Conservation (phyloP, 768 basidiomycete genomes). For the Pisolithus orientalis region DNA sequence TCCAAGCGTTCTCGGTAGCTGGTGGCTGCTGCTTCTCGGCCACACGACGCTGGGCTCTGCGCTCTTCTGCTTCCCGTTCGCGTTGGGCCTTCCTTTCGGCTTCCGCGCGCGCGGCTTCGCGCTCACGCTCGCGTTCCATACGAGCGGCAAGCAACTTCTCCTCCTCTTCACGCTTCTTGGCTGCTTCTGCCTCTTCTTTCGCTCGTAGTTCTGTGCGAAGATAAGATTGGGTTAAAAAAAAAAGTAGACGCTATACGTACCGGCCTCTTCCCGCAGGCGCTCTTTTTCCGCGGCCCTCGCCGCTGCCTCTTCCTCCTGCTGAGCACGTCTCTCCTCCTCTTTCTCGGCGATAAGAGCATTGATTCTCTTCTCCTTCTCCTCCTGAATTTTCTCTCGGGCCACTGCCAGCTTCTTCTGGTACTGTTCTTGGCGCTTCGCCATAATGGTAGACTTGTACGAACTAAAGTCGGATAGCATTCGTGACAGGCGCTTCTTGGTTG, state of each 20-base stretch:
- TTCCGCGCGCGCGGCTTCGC: conserved; percentile 45
- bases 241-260: conserved; percentile 31
- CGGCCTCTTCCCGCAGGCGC: conserved; percentile 41
- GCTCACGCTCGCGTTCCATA: conserved; percentile 45
- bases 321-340: conserved; percentile 35
- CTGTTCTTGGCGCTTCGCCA: conserved; percentile 57
- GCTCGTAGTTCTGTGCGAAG: conserved; percentile 42
- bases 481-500: conserved; percentile 66
- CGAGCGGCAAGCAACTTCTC: conserved; percentile 47
- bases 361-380: conserved; percentile 75
- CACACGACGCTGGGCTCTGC: conserved; percentile 32
- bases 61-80: conserved; percentile 64
- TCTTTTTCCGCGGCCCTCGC: conserved; percentile 32
- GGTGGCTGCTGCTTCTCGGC: conserved; percentile 28
- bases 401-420: conserved; percentile 51
- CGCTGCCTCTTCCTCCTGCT: conserved; percentile 20
- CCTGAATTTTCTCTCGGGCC: conserved; percentile 66
- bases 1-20: conserved; percentile 21
- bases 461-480: conserved; percentile 71
- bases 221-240: conserved; percentile 6
- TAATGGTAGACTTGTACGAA: conserved; percentile 44
- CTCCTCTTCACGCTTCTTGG: conserved; percentile 56
- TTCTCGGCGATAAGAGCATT: conserved; percentile 54
- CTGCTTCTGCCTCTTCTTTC: conserved; percentile 50
- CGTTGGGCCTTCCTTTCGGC: conserved; percentile 56